Conservation (phyloP, 2,329 filamentous ascomycete species). For the Trichoderma asperellum region DNA sequence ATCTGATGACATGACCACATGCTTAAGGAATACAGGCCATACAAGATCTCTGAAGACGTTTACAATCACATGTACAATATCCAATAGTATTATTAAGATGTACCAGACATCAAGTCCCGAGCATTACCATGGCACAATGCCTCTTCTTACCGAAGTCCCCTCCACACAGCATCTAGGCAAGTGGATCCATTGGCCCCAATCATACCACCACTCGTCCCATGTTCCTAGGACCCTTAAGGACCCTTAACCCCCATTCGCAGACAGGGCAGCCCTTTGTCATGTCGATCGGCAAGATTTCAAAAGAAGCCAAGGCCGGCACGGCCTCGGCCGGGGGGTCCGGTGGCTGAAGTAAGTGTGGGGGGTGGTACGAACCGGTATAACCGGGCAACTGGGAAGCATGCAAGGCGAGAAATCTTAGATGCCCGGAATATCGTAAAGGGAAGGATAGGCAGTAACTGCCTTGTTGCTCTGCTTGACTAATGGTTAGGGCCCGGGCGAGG, state of each 20-base stretch:
- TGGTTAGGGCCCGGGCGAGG: neutral
- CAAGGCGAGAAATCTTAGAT: constrained; percentile 1
- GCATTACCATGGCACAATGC: neutral
- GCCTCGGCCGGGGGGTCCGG: constrained; percentile 18
- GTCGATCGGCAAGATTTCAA: neutral
- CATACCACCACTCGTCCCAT: constrained; percentile 22
- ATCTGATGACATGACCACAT: neutral
- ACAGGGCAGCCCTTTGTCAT: constrained; percentile 6
- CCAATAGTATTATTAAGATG: neutral
- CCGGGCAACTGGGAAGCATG: constrained; percentile 6
- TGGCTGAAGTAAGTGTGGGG: neutral
- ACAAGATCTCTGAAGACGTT: neutral
- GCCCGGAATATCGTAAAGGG: neutral
- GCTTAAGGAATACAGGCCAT: neutral
- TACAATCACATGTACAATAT: neutral
- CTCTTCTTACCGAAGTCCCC: neutral
- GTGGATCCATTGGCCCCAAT: constrained; percentile 11
- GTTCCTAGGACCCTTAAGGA: constrained; percentile 7
- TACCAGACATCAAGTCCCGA: neutral
- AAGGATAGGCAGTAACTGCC: neutral
- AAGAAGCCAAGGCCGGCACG: constrained; percentile 2
- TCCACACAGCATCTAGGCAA: neutral
- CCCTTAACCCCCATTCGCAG: neutral
- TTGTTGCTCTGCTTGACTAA: neutral
- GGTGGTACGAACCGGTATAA: neutral